Conservation (phyloP, 768 basidiomycete species). For the Psilocybe subaeruginosa region DNA sequence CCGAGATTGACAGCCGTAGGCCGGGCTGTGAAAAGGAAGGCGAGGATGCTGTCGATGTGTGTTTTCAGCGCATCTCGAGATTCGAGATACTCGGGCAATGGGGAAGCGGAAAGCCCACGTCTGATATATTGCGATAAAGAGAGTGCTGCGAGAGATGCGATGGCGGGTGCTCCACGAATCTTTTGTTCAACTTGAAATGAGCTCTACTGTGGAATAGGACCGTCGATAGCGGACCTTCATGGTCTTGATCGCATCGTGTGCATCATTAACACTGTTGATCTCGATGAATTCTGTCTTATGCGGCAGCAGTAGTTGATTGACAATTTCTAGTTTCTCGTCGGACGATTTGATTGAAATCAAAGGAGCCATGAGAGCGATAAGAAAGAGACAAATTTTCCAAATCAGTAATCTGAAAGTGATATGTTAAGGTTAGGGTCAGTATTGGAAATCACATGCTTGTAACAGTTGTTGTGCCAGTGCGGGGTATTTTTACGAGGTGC, state of each 20-base stretch:
- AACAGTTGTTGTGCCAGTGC: not conserved
- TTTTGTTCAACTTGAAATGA: slow-evolving; percentile 20
- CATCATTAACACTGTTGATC: slow-evolving; percentile 77
- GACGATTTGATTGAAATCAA: slow-evolving; percentile 44
- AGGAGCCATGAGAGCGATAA: slow-evolving; percentile 24
- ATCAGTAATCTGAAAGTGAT: slow-evolving; percentile 6
- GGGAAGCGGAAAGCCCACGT: slow-evolving; percentile 46
- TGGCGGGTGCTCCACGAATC: slow-evolving; percentile 91
- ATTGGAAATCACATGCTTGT: slow-evolving; percentile 10
- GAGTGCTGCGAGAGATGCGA: slow-evolving; percentile 89
- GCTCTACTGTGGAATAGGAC: slow-evolving; percentile 1
- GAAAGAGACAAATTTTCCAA: slow-evolving; percentile 8
- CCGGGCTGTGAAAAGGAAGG: slow-evolving; percentile 82
- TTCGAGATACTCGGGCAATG: slow-evolving; percentile 56
- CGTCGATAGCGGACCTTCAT: slow-evolving; percentile 72
- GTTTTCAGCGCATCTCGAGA: slow-evolving; percentile 53
- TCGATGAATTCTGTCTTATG: slow-evolving; percentile 66
- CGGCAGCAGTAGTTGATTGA: slow-evolving; percentile 89
- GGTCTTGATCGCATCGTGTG: slow-evolving; percentile 91
- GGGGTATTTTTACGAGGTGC: slow-evolving; percentile 5
- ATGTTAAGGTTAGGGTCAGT: slow-evolving; percentile 17
- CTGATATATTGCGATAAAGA: slow-evolving; percentile 70
- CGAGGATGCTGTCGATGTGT: slow-evolving; percentile 62
- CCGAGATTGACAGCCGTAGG: slow-evolving; percentile 97
- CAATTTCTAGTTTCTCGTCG: slow-evolving; percentile 68